Percentiles rank a stretch among this genome's conserved stretches.
Conservation (phyloP, 2,329 filamentous ascomycete genomes). For the Ophiocordyceps camponoti-leonardi region DNA sequence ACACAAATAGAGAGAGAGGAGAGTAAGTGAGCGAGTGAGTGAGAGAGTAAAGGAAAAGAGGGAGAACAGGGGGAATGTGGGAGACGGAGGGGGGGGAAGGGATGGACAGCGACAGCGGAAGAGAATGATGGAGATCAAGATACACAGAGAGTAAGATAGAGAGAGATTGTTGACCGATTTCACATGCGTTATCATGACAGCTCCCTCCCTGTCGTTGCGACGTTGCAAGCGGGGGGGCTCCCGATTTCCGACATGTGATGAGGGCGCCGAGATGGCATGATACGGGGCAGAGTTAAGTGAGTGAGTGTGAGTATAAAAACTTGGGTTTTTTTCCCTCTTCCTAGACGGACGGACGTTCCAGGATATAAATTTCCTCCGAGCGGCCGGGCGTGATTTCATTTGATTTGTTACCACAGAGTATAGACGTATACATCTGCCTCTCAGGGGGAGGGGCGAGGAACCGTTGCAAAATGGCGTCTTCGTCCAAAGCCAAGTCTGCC, state of each 20-base stretch:
- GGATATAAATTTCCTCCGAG: neutral
- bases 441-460: too few species aligned
- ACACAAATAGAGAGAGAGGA: neutral
- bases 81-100: constrained; percentile 7
- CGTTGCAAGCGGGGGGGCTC: neutral
- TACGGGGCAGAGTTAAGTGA: neutral
- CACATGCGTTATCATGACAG: neutral
- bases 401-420: neutral
- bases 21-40: neutral
- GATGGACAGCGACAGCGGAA: neutral
- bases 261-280: neutral
- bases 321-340: neutral
- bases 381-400: neutral
- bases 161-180: neutral
- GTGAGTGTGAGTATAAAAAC: neutral
- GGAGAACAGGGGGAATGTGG: neutral
- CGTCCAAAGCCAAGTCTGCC: constrained; percentile 15
- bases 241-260: neutral
- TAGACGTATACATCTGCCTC: too few species aligned
- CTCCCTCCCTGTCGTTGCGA: neutral
- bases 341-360: too few species aligned
- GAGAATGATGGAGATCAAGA: too few species aligned
- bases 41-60: neutral
- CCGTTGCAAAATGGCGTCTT: constrained; percentile 6
- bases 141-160: neutral